Evolutionary conservation across 148 eudicot species (phyloP), one percentile per base, ranked within the genome.

Genomic region (Dysphania ambrosioides): DNA sequence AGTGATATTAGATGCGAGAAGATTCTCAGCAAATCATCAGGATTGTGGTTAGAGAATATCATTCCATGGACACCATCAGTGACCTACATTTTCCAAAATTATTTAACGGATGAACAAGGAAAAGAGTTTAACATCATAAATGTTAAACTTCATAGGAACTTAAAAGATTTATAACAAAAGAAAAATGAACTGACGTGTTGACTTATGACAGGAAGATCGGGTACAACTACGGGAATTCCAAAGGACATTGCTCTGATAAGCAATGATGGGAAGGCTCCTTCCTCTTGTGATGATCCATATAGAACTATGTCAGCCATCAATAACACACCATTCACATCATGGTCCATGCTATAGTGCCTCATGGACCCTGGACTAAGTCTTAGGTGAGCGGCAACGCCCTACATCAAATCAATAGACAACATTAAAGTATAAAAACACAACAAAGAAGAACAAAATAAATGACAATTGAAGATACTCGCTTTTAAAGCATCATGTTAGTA

Each of bases 41-140:
- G 88, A 66, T 87, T 86, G 66, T 88, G 88, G 80, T 83, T 84
- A 41, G 85, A 77, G 74, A 90, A 90, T 30, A 90, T 81, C 84
- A 95, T 85, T 73, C 96, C 98, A 82, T 92, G 88, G 57, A 92
- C 97, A 67, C 96, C 93, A 84, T 95, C 86, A 83, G 77, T 80
- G 72, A 92, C 81, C 98, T 95, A 86, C 65, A 81, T 60, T 34
- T 74, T 57, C n/a, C 30, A 9, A 77, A 44, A 64, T 4, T 31
- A 57, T 36, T 53, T 49, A 55, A 62, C 12, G 49, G 6, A 35
- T 19, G 18, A 70, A 32, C 9, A 31, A 3, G 16, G 32, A 72
- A 27, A 40, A 19, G 10, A 24, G 29, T 6, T 29, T 58, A 31
- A 44, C 53, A 26, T 75, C 35, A 18, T 51, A 49, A 68, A 62